Evolutionary conservation across 1,284 basidiomycete genomes (phyloP), one percentile per base, ranked within the genome.

Genomic region (Amylostereum areolatum): DNA sequence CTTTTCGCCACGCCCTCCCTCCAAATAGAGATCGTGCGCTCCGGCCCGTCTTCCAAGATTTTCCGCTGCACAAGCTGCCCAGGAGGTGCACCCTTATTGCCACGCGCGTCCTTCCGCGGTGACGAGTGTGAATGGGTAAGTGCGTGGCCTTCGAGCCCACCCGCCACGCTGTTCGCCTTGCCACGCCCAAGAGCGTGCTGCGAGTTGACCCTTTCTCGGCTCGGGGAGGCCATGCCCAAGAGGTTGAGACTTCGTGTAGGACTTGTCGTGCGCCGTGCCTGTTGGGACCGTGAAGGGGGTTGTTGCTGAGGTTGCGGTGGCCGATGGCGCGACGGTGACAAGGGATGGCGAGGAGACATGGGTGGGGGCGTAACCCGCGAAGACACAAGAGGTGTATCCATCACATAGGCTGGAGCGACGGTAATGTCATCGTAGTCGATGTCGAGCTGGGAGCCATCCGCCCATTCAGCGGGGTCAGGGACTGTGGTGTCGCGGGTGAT

Each of bases 11-110:
- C 66, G 2, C 57, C 55, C 56, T 70, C 67, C 41, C 68, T 59
- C 68, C 68, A 70, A 5, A 68, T 50, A 27, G 68, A 64, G 50
- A 70, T 66, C 18, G 65, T 69, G 41, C 64, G 61, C 45, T 60
- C 51, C 10, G 67, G 65, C 35, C 61, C 62, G 52, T 69, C 67
- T 55, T 68, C 66, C 35, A 66, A 48, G 29, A 68, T 58, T 27
- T 56, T 58, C 47, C 65, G 58, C 55, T 68, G 62, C 28, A 68
- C 65, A 28, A 69, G 59, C 46, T 67, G 64, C 31, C 57, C 46
- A 41, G 55, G n/a, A 10, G 41, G 10, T 24, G 41, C 25, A 28
- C 25, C 25, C 5, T 28, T 5, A 12, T 25, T 25, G 48, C 43
- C 63, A 58, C 47, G 56, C 53, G 54, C 57, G 45, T 25, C 56